Evolutionary conservation across 208 protist species (phyloP).

Genomic region (Borovskyia barvae): DNA sequence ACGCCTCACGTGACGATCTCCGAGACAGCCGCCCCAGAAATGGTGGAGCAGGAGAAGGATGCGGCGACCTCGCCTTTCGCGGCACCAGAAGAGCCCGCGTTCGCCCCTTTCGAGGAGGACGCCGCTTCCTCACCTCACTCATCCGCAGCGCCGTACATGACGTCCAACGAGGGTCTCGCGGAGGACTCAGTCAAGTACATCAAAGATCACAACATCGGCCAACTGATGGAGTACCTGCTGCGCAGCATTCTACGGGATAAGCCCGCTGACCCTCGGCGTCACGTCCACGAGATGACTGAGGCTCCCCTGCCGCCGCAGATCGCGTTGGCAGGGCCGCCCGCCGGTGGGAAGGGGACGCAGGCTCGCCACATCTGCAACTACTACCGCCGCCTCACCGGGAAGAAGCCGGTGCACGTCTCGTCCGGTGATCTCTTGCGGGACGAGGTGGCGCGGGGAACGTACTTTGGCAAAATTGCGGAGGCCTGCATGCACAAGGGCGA

Average conservation of each 20-base stretch:
- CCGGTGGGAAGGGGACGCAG: slow-evolving; percentile 82
- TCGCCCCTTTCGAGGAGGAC: neutral
- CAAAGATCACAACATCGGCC: slow-evolving; percentile 66
- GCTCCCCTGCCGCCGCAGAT: slow-evolving; percentile 60
- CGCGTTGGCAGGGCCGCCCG: slow-evolving; percentile 80
- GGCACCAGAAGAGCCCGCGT: too few relatives aligned
- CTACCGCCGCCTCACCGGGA: slow-evolving; percentile 36
- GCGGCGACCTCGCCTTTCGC: too few relatives aligned
- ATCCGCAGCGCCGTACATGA: slow-evolving; percentile 8
- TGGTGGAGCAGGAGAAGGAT: too few relatives aligned
- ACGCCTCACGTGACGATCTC: too few relatives aligned
- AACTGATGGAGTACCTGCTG: slow-evolving; percentile 84
- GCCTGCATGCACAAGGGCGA: slow-evolving; percentile 62
- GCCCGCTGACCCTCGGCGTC: slow-evolving; percentile 57
- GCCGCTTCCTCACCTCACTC: neutral
- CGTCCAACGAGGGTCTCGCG: slow-evolving; percentile 31
- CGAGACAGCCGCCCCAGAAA: too few relatives aligned
- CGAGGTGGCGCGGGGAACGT: slow-evolving; percentile 54
- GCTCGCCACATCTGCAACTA: slow-evolving; percentile 51
- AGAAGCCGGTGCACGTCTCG: slow-evolving; percentile 74
- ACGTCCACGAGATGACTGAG: slow-evolving; percentile 56
- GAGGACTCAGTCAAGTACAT: slow-evolving; percentile 78
- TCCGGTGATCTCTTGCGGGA: slow-evolving; percentile 81
- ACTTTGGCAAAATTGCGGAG: slow-evolving; percentile 58
- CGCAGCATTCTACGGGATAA: slow-evolving; percentile 63